Evolutionary conservation across 2,329 filamentous ascomycete species (phyloP).

Genomic region (Alternaria dauci): DNA sequence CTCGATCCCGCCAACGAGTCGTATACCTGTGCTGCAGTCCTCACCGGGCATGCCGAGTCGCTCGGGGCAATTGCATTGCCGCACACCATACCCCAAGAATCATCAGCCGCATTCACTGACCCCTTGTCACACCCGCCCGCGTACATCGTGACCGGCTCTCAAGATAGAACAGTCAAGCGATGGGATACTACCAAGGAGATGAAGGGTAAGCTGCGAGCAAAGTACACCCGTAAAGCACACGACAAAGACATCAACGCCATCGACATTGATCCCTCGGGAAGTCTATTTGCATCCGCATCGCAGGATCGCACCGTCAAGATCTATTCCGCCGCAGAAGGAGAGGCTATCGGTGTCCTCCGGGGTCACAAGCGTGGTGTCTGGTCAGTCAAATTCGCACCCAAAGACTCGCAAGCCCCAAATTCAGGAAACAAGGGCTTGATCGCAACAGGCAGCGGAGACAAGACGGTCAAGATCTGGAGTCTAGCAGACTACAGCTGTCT

Average conservation of each 20-base stretch:
- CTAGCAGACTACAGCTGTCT: slow-evolving; percentile 91
- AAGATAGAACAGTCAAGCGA: slow-evolving; percentile 93
- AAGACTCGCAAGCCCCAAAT: slow-evolving; percentile 67
- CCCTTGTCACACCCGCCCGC: slow-evolving; percentile 81
- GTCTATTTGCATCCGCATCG: slow-evolving; percentile 93
- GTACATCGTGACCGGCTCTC: slow-evolving; percentile 89
- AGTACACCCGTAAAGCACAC: slow-evolving; percentile 93
- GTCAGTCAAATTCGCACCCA: slow-evolving; percentile 90
- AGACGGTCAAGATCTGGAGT: slow-evolving; percentile 95
- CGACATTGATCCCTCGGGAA: slow-evolving; percentile 75
- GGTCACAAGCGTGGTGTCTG: slow-evolving; percentile 96
- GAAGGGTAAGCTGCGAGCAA: slow-evolving; percentile 68
- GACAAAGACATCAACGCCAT: slow-evolving; percentile 99
- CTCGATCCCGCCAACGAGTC: slow-evolving; percentile 78
- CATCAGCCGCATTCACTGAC: slow-evolving; percentile 74
- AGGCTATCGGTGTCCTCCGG: slow-evolving; percentile 87
- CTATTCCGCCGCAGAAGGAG: slow-evolving; percentile 89
- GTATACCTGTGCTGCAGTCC: slow-evolving; percentile 80
- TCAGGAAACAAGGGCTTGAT: slow-evolving; percentile 80
- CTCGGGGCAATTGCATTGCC: slow-evolving; percentile 89
- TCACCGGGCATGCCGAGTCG: slow-evolving; percentile 93
- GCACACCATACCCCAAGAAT: slow-evolving; percentile 70
- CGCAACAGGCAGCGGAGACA: slow-evolving; percentile 92
- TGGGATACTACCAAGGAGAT: slow-evolving; percentile 73
- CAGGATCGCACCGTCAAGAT: slow-evolving; percentile 98